Evolutionary conservation across 306 rosid genomes (phyloP).

Genomic region (Cucumis melo): DNA sequence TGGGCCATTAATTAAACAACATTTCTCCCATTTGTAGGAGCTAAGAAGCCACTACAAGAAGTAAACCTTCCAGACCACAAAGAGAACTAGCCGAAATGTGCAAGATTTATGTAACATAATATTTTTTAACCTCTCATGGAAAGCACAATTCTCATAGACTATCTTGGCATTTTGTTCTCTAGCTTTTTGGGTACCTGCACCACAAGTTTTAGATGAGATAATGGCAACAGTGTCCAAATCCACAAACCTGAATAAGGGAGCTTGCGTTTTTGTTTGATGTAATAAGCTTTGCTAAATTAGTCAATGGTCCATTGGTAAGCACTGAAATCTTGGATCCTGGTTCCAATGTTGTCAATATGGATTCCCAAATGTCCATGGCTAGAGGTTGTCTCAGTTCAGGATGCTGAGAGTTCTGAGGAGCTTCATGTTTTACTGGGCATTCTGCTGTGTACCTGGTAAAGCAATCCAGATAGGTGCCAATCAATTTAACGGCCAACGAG

Average conservation of each 20-base stretch:
- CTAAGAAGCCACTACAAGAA: background rate
- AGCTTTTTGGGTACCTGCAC: background rate
- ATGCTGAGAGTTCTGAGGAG: constrained; percentile 50
- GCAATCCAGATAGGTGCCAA: background rate
- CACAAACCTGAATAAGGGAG: constrained; percentile 52
- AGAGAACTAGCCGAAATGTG: background rate
- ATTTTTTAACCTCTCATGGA: background rate
- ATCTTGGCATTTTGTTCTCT: background rate
- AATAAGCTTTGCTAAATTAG: constrained; percentile 62
- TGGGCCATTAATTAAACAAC: background rate
- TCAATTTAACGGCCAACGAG: background rate
- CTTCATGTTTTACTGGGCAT: constrained; percentile 40
- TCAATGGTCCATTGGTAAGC: constrained; percentile 86
- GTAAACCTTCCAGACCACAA: background rate
- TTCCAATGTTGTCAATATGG: constrained; percentile 30
- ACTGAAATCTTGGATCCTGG: constrained; percentile 59
- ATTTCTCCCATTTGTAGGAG: background rate
- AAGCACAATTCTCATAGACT: background rate
- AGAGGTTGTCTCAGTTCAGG: constrained; percentile 63
- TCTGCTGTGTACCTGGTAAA: constrained; percentile 59
- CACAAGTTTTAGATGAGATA: background rate
- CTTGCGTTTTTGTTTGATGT: constrained; percentile 25
- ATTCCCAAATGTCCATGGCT: constrained; percentile 70
- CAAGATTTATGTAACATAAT: background rate
- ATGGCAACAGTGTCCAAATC: background rate